These are phyloP conservation scores for Talinum fruticosum DNA, from an alignment of 148 eudicot genomes.

Conservation along the genomic window DNA sequence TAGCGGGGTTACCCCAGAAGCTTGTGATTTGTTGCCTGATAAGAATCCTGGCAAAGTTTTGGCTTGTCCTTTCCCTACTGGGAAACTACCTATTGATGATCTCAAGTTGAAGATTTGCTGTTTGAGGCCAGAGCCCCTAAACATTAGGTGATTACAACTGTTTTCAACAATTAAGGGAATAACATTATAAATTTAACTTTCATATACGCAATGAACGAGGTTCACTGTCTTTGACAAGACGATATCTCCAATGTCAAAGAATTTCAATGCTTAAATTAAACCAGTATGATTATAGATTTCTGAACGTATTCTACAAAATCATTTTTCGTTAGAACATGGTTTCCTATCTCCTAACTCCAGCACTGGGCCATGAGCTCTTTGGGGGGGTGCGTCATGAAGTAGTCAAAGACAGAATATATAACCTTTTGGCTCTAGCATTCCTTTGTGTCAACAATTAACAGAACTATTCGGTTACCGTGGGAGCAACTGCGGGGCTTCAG, in stretches of 20 bases:
- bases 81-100: conserved; percentile 57
- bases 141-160: not conserved
- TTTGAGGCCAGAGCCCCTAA: conserved; percentile 20
- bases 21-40: conserved; percentile 62
- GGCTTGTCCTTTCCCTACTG: conserved; percentile 62
- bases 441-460: not conserved
- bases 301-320: not conserved
- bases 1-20: conserved; percentile 62
- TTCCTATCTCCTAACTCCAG: not conserved
- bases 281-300: not conserved
- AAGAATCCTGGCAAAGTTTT: conserved; percentile 31
- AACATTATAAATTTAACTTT: too few species aligned
- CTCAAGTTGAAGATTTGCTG: conserved; percentile 52
- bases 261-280: not conserved
- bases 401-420: not conserved
- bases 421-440: not conserved
- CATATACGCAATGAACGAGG: too few species aligned
- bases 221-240: too few species aligned
- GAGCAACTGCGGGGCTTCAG: not conserved
- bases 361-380: not conserved
- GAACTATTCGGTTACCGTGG: too few species aligned
- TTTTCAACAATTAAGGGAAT: not conserved
- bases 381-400: not conserved
- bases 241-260: not conserved
- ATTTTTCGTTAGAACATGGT: not conserved